Evolutionary conservation across 2,329 filamentous ascomycete species (phyloP).

Genomic region (Ceratocystis eucalypticola): DNA sequence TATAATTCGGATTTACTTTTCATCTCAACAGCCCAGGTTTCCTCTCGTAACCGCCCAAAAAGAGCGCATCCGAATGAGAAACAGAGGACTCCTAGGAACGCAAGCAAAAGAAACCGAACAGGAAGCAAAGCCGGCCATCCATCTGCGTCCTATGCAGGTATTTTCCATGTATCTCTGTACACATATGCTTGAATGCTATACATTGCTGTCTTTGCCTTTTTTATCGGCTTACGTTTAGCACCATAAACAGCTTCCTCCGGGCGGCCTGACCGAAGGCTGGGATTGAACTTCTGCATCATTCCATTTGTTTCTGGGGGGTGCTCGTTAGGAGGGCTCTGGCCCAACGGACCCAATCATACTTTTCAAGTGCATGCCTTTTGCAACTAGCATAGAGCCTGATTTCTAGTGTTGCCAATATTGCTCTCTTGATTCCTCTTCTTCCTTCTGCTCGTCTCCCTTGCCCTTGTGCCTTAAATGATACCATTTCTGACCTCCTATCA

Average conservation of each 20-base stretch:
- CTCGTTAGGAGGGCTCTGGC: background rate
- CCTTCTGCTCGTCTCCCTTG: background rate
- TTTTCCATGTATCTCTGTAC: background rate
- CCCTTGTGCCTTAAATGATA: background rate
- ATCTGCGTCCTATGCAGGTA: no score
- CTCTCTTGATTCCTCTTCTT: background rate
- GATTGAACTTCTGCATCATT: background rate
- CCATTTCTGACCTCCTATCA: background rate
- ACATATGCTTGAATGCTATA: no score
- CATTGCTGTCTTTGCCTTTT: background rate
- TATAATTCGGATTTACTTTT: no score
- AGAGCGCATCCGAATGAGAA: no score
- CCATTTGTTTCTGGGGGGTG: background rate
- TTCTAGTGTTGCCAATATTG: background rate
- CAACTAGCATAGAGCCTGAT: background rate
- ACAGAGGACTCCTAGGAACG: no score
- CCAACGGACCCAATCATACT: background rate
- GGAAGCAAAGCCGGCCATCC: no score
- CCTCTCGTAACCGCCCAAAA: no score
- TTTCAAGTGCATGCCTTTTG: background rate
- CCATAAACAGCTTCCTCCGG: background rate
- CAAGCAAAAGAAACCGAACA: no score
- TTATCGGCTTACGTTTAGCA: background rate
- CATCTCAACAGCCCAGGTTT: no score
- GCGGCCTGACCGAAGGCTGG: slow-evolving; percentile 3